Base-by-base conservation (phyloP, 73 alveolate genomes). In the Paramecium pentaurelia region DNA sequence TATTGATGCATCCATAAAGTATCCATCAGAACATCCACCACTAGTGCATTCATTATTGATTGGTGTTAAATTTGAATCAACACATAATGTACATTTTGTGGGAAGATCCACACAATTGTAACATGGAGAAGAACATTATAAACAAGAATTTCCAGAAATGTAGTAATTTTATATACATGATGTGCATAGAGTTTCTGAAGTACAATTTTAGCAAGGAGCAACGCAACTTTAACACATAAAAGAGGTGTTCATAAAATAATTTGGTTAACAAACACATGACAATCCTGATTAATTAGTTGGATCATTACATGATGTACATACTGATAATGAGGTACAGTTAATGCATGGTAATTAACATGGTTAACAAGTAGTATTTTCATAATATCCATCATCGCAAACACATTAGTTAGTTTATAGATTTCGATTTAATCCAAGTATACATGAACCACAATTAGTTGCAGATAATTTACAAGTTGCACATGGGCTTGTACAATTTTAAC, bases 331-430 rank as follows among this genome's bases (percentile, higher is more conserved):
- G 37, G 58, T 73, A n/a, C 88, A 73, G 36, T 34, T 42, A 6
- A 37, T 20, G n/a, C 88, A 73, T 5, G 88, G 68, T 3, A 73
- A 36, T 73, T 14, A 16, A 37, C 88, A 73, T 14, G n/a, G 34
- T 8, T n/a, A 2, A 28, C 88, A 16, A 3, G 60, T 37, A 42
- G 70, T 25, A 42, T 73, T 34, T 2, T 73, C 88, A 73, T 34
- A 73, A 73, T 73, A 73, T 7, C 88, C 88, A 73, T 20, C 88
- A 73, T 73, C 70, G 18, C 88, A 73, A 10, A 42, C 11, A 73
- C 88, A 73, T 14, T 25, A 12, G 37, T 38, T 73, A 4, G 25
- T 28, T 38, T 3, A 38, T 42, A 36, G 0, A 73, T 36, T 34
- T 37, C 88, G 36, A 73, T 73, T 36, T 73, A 37, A 30, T 27